Base-by-base conservation (phyloP, 352 stramenopile genomes). In the Peronospora farinosa region DNA sequence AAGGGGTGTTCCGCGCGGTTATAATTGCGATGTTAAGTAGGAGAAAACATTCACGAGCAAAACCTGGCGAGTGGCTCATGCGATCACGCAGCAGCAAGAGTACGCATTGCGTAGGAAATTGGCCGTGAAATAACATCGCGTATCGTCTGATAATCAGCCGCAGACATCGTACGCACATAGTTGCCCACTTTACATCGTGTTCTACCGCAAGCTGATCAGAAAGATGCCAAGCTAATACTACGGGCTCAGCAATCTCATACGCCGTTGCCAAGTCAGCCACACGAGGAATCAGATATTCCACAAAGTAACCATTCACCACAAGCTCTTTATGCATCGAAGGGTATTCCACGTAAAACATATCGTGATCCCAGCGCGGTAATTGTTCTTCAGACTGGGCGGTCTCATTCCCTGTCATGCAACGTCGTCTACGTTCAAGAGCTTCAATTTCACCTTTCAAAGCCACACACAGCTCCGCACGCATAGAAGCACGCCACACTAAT, bases 271-370 rank as follows among this genome's bases (percentile, higher is more conserved):
- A 50, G 39, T 93, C 73, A 5, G 63, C 75, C 15, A 93, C 45
- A 27, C 69, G 74, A 5, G 78, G 79, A 33, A 91, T 86, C 39
- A 93, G 51, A 43, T 77, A 72, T 21, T 89, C 69, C 36, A 93
- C 55, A 55, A 91, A 91, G 51, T 90, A 91, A 8, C 69, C 78
- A 40, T 90, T 86, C 42, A 93, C 82, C 15, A 89, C 50, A 10
- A 93, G 63, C 40, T 93, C 79, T 9, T 67, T 52, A 25, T 88
- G 62, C 37, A 91, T 84, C 30, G 82, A 91, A 19, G 61, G 40
- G 42, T 88, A 93, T 16, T 75, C 68, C 19, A 91, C 76, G 39
- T 80, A 75, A 28, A 90, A 91, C 77, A 88, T 80, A 45, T 93
- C 79, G 52, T 89, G 66, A 42, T 90, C 67, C 82, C 82, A 93